Percentiles rank a stretch among this genome's conserved stretches.
Conservation (phyloP, 805 yeast species). For the Starmerella asiatica region DNA sequence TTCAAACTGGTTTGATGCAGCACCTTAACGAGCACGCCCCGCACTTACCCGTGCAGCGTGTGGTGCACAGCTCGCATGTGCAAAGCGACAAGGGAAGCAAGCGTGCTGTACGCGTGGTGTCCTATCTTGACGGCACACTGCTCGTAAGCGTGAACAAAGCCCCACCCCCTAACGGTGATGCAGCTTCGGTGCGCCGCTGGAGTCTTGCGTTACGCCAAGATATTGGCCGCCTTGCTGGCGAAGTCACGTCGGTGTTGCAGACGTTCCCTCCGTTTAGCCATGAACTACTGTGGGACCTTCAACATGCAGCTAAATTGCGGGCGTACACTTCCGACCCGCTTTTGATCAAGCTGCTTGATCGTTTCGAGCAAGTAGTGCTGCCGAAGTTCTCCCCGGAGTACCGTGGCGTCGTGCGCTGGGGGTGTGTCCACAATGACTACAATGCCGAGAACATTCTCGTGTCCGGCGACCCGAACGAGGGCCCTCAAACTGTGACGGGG, state of each 20-base stretch:
- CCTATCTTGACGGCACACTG: constrained; percentile 6
- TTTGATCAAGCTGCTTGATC: background rate
- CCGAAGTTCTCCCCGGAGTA: constrained; percentile 5
- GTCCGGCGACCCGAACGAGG: background rate
- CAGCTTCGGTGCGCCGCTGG: too few species aligned
- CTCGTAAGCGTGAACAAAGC: background rate
- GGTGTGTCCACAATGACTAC: constrained; percentile 14
- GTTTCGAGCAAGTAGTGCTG: constrained; percentile 6
- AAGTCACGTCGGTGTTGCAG: constrained; percentile 4
- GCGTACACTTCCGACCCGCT: constrained; percentile 1
- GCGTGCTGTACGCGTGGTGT: constrained; percentile 7
- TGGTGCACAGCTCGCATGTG: background rate
- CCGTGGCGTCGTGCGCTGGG: constrained; percentile 3
- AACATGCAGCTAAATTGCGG: constrained; percentile 8
- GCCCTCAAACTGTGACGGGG: constrained; percentile 4
- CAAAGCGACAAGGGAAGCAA: constrained; percentile 1
- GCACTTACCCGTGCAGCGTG: constrained; percentile 7
- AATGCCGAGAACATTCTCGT: constrained; percentile 9
- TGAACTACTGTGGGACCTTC: constrained; percentile 11
- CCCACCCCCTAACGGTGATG: too few species aligned
- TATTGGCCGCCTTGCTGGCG: constrained; percentile 8
- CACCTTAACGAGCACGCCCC: constrained; percentile 7
- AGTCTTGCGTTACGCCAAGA: constrained; percentile 1
- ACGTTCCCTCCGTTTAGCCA: constrained; percentile 7
- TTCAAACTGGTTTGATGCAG: constrained; percentile 5